Percentiles rank a stretch among this genome's conserved stretches.
These are phyloP conservation scores for Trichoderma sp. DNA, from an alignment of 2,329 filamentous ascomycete species.

Conservation along the genomic window DNA sequence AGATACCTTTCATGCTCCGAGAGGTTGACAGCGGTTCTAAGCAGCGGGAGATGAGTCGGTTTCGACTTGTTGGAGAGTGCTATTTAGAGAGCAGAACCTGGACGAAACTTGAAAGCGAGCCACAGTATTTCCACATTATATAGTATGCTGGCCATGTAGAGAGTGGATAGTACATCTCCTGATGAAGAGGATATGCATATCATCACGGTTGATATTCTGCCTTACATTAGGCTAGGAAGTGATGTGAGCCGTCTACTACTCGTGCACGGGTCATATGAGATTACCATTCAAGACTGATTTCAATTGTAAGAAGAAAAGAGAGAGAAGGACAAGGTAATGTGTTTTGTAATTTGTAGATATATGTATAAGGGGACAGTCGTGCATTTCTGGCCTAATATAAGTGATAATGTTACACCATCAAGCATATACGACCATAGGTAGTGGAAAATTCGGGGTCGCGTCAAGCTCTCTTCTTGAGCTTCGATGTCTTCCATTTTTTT, in stretches of 20 bases:
- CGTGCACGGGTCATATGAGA: not conserved
- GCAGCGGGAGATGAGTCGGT: not conserved
- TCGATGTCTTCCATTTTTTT: not conserved
- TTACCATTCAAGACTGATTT: not conserved
- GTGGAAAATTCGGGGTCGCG: not conserved
- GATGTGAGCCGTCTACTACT: no score
- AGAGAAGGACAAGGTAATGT: not conserved
- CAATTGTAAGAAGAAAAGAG: not conserved
- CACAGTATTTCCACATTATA: not conserved
- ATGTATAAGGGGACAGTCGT: not conserved
- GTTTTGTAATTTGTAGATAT: not conserved
- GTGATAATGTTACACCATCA: not conserved
- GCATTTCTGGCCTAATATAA: no score
- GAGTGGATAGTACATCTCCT: not conserved
- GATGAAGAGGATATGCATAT: not conserved
- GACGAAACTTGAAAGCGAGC: not conserved
- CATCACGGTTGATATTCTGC: not conserved
- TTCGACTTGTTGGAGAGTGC: not conserved
- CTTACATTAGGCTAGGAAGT: not conserved
- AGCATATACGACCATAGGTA: conserved; percentile 31
- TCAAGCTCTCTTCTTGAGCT: not conserved
- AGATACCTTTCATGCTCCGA: not conserved
- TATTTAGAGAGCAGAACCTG: not conserved
- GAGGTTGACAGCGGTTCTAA: not conserved
- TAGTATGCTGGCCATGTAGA: not conserved